Conservation (phyloP, 495 filamentous ascomycete species). For the Penicillium turbatum region DNA sequence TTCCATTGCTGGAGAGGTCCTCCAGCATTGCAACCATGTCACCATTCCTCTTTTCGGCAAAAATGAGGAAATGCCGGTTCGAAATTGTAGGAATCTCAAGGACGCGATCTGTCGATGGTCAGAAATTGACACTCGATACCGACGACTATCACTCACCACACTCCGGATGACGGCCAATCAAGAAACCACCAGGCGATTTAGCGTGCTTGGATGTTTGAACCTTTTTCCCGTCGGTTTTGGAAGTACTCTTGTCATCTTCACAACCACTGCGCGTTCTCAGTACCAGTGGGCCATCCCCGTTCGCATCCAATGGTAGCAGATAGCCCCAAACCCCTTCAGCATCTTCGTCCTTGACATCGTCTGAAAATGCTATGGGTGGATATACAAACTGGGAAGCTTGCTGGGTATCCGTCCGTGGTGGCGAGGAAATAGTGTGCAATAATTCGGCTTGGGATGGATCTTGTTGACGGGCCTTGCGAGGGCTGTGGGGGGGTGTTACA, state of each 20-base stretch:
- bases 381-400: slow-evolving; percentile 74
- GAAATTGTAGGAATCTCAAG: slow-evolving; percentile 83
- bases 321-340: slow-evolving; percentile 96
- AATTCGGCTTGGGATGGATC: slow-evolving; percentile 53
- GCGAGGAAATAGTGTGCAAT: slow-evolving; percentile 64
- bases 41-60: slow-evolving; percentile 79
- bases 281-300: slow-evolving; percentile 65
- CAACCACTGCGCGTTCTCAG: slow-evolving; percentile 66
- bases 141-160: slow-evolving; percentile 61
- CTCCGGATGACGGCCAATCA: slow-evolving; percentile 89
- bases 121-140: not conserved
- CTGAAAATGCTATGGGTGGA: slow-evolving; percentile 66
- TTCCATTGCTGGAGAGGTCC: slow-evolving; percentile 94
- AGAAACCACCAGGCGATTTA: slow-evolving; percentile 72
- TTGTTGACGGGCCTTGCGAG: slow-evolving; percentile 51
- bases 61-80: slow-evolving; percentile 89
- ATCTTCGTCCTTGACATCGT: slow-evolving; percentile 74
- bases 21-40: slow-evolving; percentile 77
- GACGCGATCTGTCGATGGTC: slow-evolving; percentile 60
- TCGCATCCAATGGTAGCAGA: slow-evolving; percentile 71
- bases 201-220: slow-evolving; percentile 33
- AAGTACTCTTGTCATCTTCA: slow-evolving; percentile 39
- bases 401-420: slow-evolving; percentile 57
- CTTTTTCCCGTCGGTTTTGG: slow-evolving; percentile 36
- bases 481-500: slow-evolving; percentile 63